Base-by-base conservation (phyloP, 2,329 filamentous ascomycete genomes). In the Lachnellula arida region DNA sequence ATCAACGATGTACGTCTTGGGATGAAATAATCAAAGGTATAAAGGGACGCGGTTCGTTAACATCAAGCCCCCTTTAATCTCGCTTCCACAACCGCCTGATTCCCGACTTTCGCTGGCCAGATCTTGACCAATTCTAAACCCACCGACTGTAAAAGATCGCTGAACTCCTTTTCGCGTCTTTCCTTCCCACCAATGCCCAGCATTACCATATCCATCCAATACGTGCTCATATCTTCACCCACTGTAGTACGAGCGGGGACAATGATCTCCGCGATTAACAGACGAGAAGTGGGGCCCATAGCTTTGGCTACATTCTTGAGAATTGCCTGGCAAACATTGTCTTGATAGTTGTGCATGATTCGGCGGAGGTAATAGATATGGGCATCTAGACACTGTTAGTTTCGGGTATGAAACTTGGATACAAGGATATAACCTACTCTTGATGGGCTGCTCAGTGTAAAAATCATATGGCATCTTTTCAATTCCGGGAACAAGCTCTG, bases 361-460 rank as follows among this genome's bases (percentile, higher is more conserved):
- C 65, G 64, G 43, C 70, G 59, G 37, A 68, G 49, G 48, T 63
- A 69, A 48, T 70, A 70, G 42, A 67, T 57, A 46, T 68, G 62
- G 35, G 65, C 67, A 53, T 67, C 65, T 65, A 17, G 37, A 40
- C 37, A 17, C n/a, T 40, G 4, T 40, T 40, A 40, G 15, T 17
- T 4, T 40, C n/a, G 37, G 4, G 15, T 11, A 11, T 32, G 2
- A 32, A 32, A 32, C 28, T 11, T 32, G 49, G 9, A n/a, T 4
- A 25, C 23, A 39, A 22, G 23, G 34, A 11, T 9, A 22, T 5
- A 9, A 47, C 52, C 11, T 55, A 3, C 73, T 74, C 23, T 65
- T 69, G 7, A 77, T 58, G 0, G 73, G 73, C 51, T 77, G 74
- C 5, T 70, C 66, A 0, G 66, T 70, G 53, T 76, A 73, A 57